Evolutionary conservation across 2,329 filamentous ascomycete species (phyloP), one percentile per base, ranked within the genome.

Genomic region (Exophiala oligosperma): DNA sequence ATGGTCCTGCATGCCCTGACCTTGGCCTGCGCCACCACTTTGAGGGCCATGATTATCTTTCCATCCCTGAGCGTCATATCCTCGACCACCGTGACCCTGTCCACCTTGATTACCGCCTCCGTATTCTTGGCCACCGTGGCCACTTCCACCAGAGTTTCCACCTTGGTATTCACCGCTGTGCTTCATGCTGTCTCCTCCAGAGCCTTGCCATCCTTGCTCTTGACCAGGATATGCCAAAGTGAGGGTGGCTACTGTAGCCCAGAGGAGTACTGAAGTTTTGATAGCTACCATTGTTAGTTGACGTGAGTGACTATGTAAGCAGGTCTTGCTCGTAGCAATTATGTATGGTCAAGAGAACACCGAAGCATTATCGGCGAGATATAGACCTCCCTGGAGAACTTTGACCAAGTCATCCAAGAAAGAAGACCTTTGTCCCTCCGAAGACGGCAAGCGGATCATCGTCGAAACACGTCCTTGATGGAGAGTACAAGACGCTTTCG

Each of bases 221-320:
- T 43, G 38, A 24, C 52, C 43, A 12, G 57, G 51, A 2, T 55
- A 48, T 4, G 60, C 49, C 14, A 48, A 43, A 40, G 41, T 38
- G 32, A 60, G 28, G 37, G 57, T 48, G 44, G 54, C 57, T 24
- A 62, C 32, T 11, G 54, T 49, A n/a, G 54, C 52, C 41, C 59
- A 21, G 9, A 62, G 38, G 38, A 54, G 21, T 17, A 57, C 37
- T 26, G 54, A 23, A 26, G 46, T 41, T 49, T 57, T 62, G 44
- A 60, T 37, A 40, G 47, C 43, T 35, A 62, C 48, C 60, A 60
- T 62, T 28, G 24, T 29, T 35, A 29, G 26, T 24, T 28, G 26
- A 21, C 28, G 44, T 52, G 12, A 57, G 23, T 41, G n/a, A 23
- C 32, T 41, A 4, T 17, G 28, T 21, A 14, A 23, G 29, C 26